Evolutionary conservation across 2,329 filamentous ascomycete species (phyloP), one percentile per base, ranked within the genome.

Genomic region (Hypomyces rosellus): DNA sequence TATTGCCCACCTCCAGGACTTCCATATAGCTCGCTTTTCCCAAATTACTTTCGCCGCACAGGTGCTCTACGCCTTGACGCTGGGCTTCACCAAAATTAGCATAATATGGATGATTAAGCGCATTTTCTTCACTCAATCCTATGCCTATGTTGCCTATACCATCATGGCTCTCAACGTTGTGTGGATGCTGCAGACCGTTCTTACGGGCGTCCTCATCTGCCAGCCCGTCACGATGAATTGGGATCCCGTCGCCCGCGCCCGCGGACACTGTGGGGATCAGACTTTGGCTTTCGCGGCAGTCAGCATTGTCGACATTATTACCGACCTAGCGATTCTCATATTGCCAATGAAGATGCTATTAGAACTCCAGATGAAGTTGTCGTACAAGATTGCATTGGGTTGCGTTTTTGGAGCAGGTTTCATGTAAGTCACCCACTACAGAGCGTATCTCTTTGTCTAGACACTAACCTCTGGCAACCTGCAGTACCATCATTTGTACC

Each of bases 71-170:
- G 55, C 57, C 9, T 15, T 56, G 7, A 42, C 51, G 11, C 51
- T 59, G 1, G 57, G 57, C 3, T 56, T 50, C 9, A 53, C 54
- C 12, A 59, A 59, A 34, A 57, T 56, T 36, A 57, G 55, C 49
- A 56, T 59, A 34, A 53, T 51, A 13, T 51, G 39, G 49, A 57
- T 59, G 57, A 51, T 59, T 12, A 55, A 59, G 45, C 52, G 55
- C 30, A 57, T 59, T 33, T 59, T 57, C 34, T 59, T 59, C 30
- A 44, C 55, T 18, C 45, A 41, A 2, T 50, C 45, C 13, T 53
- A 55, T 30, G 49, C 45, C 9, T 53, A 44, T 34, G 42, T 56
- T 13, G 50, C 57, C 12, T 55, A 57, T 30, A 20, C 37, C 3
- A 34, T 57, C 3, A 55, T 58, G 43, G 46, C 37, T 2, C 45